Base-by-base conservation (phyloP, 441 rosid genomes). In the Populus hybrid region DNA sequence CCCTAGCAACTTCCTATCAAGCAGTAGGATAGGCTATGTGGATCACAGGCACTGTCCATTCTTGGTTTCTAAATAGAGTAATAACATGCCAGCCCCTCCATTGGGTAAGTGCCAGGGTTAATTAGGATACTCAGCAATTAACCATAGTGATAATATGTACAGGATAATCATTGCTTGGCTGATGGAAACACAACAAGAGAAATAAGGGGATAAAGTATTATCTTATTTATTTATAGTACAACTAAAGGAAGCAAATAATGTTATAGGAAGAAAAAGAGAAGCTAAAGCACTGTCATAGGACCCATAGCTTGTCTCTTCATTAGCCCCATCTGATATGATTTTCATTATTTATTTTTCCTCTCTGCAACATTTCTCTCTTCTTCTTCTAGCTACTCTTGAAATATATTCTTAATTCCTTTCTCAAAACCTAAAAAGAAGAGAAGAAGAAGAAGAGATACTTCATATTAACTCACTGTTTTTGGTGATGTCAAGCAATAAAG, bases 281-380 rank as follows among this genome's bases (percentile, higher is more conserved):
- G 82, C 80, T 83, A 90, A 88, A 88, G 87, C 90, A 86, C 56
- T 83, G 68, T 76, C 82, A 72, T 77, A 69, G 90, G 89, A 72
- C 91, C 91, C 88, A 80, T 83, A 14, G 28, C 88, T 78, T 82
- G 92, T 91, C 94, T 82, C 85, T 83, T 82, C 87, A 66, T 35
- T 66, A 76, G 84, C 78, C 86, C 84, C 85, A 83, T 59, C 35
- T 83, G 88, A 85, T 84, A 78, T 83, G 80, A 83, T 83, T 74
- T 70, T 72, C 77, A 53, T 42, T 79, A 77, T 78, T 82, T 76
- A 78, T 74, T 29, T 14, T 61, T 23, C 31, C 76, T 61, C 38
- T 70, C 69, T 28, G 29, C 68, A 42, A 28, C 36, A 38, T 70
- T 79, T 79, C 81, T 78, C 50, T 76, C 81, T 53, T 78, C 82